Conservation (phyloP, 805 yeast genomes). For the Pichia membranifaciens region DNA sequence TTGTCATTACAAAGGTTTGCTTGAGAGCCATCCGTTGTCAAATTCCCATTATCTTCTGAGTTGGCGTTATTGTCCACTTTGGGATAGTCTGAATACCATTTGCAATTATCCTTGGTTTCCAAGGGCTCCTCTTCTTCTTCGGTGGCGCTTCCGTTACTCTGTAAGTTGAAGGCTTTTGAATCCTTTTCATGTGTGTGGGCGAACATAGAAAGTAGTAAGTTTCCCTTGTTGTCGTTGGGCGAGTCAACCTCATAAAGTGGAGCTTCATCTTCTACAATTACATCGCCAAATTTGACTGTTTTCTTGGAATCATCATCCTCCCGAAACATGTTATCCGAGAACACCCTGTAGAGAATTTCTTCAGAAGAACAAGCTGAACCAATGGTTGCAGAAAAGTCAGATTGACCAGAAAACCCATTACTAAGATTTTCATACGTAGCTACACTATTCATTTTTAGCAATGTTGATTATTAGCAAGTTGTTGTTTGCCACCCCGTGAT, state of each 20-base stretch:
- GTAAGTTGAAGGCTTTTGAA: too few relatives aligned
- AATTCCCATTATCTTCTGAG: too few relatives aligned
- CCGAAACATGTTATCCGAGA: not conserved
- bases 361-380: constrained; percentile 2
- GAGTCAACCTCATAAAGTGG: not conserved
- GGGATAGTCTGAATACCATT: too few relatives aligned
- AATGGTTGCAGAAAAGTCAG: constrained; percentile 16
- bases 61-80: too few relatives aligned
- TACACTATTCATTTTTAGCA: not conserved
- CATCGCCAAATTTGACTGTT: constrained; percentile 9
- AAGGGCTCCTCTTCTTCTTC: too few relatives aligned
- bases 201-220: not conserved
- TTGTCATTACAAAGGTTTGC: too few relatives aligned
- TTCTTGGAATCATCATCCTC: constrained; percentile 3
- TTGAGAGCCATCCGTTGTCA: too few relatives aligned
- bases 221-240: not conserved
- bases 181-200: not conserved
- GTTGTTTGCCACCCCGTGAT: too few relatives aligned
- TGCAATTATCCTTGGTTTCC: too few relatives aligned
- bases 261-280: not conserved
- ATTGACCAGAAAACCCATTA: constrained; percentile 7
- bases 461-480: too few relatives aligned
- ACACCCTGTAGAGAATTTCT: not conserved
- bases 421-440: not conserved
- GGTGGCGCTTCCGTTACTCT: too few relatives aligned